Evolutionary conservation across 129 eudicot species (phyloP), one percentile per base, ranked within the genome.

Genomic region (Pulicaria dysenterica): DNA sequence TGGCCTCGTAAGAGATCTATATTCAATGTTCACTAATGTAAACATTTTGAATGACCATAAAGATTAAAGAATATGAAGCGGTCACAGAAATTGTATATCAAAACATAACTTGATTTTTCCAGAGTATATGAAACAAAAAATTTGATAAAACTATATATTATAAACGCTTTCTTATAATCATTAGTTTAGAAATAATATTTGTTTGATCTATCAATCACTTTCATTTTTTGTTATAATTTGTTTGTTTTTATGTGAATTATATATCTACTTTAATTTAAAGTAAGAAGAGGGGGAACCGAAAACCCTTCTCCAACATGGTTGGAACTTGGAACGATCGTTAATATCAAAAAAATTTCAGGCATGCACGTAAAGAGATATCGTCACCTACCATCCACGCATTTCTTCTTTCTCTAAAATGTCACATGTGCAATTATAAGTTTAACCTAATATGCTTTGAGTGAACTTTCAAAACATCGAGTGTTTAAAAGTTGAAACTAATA

Each of bases 401-500:
- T 48, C 64, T 59, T 77, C 55, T 77, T 60, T 59, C 24, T 16
- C 75, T 31, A 58, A 24, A 77, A 38, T 19, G n/a, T 40, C 55
- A 74, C 72, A 48, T 69, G 70, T 77, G 43, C 58, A 17, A 14
- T 47, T 3, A 67, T 67, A 49, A 60, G 57, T 59, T 60, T 49
- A 68, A 69, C 71, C 55, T 58, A 59, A 69, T 66, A 59, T 39
- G 39, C 24, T 36, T 36, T 16, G 17, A 10, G 57, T 68, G 12
- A 19, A 39, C n/a, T 55, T 34, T 39, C 17, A 39, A 68, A 47
- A 75, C 51, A 73, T 13, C 11, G 43, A 16, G 40, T 63, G 53
- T 50, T 50, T n/a, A n/a, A n/a, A n/a, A n/a, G n/a, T n/a, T 50
- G 60, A 71, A 43, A 41, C 49, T 38, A 42, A 4, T 31, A 37